Base-by-base conservation (phyloP, 2,329 filamentous ascomycete genomes). In the Colletotrichum sp. region DNA sequence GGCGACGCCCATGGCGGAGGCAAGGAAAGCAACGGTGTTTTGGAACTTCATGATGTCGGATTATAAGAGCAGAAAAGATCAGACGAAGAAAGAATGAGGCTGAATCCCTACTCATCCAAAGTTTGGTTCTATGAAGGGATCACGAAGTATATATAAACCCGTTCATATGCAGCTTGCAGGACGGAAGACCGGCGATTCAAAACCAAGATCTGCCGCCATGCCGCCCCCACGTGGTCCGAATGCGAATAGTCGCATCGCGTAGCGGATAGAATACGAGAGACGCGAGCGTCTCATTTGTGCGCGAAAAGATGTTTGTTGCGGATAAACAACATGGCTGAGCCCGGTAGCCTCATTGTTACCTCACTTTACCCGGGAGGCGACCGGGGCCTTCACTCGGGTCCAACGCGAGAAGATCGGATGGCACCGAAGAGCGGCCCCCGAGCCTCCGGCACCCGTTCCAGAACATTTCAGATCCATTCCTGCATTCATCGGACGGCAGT, bases 1-100 rank as follows among this genome's bases (percentile, higher is more conserved):
- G 15, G 68, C 74, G 60, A 79, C 78, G 18, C 59, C 71, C 7
- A 78, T 52, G 18, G 64, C 77, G 24, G 78, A 80, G 1, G 77
- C 78, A 18, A 81, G 73, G 36, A 81, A 49, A 63, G 76, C 67
- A 18, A 72, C 10, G 8, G 30, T 55, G 55, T 55, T 32, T 18
- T 28, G 24, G 34, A 71, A 62, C 39, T 30, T 63, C 71, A 70
- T 70, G 18, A 24, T 57, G 57, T 21, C 28, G 36, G 8, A 62
- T 59, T 36, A 32, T 3, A 6, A n/a, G 26, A 5, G 2, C 18
- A 59, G 21, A 59, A 59, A n/a, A 59, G 26, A 28, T 13, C 15
- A 59, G 26, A 16, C 15, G 8, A 9, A 6, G 16, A 59, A 59
- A 26, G 15, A 18, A 28, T 24, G 21, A 26, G 15, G 21, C 24